Percentiles rank a stretch among this genome's conserved stretches.
These are phyloP conservation scores for Tubosaeta brunneosetosa DNA, from an alignment of 768 basidiomycete species.

Conservation along the genomic window DNA sequence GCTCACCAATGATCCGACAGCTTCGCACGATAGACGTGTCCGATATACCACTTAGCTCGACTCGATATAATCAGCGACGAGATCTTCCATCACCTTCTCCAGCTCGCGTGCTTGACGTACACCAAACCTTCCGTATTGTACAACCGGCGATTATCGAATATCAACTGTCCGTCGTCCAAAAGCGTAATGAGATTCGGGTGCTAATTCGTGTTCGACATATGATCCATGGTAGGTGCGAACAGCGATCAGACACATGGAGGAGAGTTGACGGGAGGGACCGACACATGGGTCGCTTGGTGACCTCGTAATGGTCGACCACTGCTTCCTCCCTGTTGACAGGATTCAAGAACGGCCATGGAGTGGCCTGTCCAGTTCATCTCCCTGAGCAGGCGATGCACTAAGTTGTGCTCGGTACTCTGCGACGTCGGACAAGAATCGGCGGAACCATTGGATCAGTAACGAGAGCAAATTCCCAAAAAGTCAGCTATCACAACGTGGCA, in stretches of 20 bases:
- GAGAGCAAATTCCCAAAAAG: no score
- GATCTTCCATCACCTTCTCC: conserved; percentile 69
- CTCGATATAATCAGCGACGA: conserved; percentile 31
- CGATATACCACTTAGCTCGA: conserved; percentile 1
- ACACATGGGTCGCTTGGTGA: conserved; percentile 94
- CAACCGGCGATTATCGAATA: no score
- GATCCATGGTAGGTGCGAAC: conserved; percentile 85
- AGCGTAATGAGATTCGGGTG: no score
- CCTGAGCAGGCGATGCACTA: conserved; percentile 73
- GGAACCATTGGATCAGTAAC: conserved; percentile 3
- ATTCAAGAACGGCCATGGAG: conserved; percentile 81
- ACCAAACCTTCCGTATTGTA: no score
- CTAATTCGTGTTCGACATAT: conserved; percentile 85
- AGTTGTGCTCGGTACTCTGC: conserved; percentile 54
- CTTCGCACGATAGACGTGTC: no score
- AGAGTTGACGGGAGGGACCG: conserved; percentile 21
- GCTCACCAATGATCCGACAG: no score
- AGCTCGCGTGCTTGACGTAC: conserved; percentile 33
- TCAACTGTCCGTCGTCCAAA: no score
- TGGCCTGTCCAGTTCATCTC: conserved; percentile 71
- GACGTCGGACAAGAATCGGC: conserved; percentile 37
- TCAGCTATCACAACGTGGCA: no score
- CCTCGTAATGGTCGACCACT: conserved; percentile 85
- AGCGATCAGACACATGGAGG: background rate
- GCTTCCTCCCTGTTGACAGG: conserved; percentile 72